phyloP scores from a whole-genome alignment of 2,329 filamentous ascomycete species.

The Huntiella decipiens region DNA sequence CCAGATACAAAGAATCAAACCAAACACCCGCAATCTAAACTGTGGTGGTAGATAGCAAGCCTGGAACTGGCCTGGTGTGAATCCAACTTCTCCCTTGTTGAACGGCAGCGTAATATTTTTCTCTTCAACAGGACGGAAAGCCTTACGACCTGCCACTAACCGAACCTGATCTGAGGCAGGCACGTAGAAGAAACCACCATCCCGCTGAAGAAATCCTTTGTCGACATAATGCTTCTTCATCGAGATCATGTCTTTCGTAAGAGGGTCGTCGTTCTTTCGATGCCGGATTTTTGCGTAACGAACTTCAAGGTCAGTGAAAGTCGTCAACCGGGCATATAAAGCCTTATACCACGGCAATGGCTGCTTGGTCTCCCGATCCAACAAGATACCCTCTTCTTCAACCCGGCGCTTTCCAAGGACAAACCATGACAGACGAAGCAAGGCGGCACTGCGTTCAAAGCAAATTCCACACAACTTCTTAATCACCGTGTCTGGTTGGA shows the following conservation, averaged over 20 bases:
- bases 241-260: neutral
- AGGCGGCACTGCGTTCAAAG: slow-evolving; percentile 71
- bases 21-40: slow-evolving; percentile 60
- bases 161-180: slow-evolving; percentile 90
- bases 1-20: slow-evolving; percentile 86
- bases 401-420: slow-evolving; percentile 66
- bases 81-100: slow-evolving; percentile 22
- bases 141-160: slow-evolving; percentile 63
- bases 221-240: neutral
- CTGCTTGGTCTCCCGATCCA: slow-evolving; percentile 20
- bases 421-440: slow-evolving; percentile 72
- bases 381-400: slow-evolving; percentile 62
- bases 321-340: slow-evolving; percentile 21
- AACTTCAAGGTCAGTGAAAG: neutral
- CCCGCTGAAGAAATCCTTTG: slow-evolving; percentile 30
- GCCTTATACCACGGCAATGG: slow-evolving; percentile 23
- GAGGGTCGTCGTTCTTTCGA: neutral
- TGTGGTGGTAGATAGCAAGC: slow-evolving; percentile 67
- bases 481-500: slow-evolving; percentile 69
- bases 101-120: neutral
- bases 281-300: neutral
- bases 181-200: slow-evolving; percentile 76
- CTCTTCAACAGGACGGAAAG: slow-evolving; percentile 58
- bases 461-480: slow-evolving; percentile 88
- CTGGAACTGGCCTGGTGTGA: slow-evolving; percentile 42